Base-by-base conservation (phyloP, 768 basidiomycete genomes). In the button mushroom (Agaricus bisporus) region DNA sequence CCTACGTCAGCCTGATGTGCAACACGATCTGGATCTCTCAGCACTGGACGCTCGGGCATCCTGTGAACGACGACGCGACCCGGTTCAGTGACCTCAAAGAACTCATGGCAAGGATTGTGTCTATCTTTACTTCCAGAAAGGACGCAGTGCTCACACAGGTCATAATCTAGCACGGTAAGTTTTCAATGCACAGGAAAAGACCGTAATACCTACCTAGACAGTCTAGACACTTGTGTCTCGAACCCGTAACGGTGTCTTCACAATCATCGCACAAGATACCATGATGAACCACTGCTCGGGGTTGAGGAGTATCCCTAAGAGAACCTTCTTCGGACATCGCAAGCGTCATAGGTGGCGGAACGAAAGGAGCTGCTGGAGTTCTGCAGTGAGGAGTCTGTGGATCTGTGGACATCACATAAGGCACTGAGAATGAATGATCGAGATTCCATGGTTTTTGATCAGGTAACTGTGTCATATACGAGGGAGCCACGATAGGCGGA, bases 171-270 rank as follows among this genome's bases (percentile, higher is more conserved):
- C 15, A 48, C n/a, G 15, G 20, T 48, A 17, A 48, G 32, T 32
- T 9, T 6, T n/a, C 10, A 28, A 17, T 35, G 5, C 20, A 10
- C 1, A 17, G 8, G 12, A 39, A n/a, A 14, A 12, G 26, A 7
- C 32, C 32, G 14, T 18, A 15, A 52, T 17, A 67, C 76, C 49
- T 63, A 88, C 86, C 75, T 45, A 76, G 72, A 64, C 90, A 92
- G 59, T 89, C 85, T 18, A 89, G 67, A 61, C 91, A 93, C 66
- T 92, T 93, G 66, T 89, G 83, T 41, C 91, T 75, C 51, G 82
- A 64, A 10, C 90, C 91, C 51, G 77, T 69, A 37, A 92, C 73
- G 3, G 67, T 75, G 18, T 67, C 59, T 5, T 74, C 58, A 66
- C 91, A 94, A 14, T 59, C 60, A 64, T 93, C 86, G 64, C 91